These are phyloP conservation scores for Hanseniaspora valbyensis DNA, from an alignment of 805 yeast species.

Conservation along the genomic window DNA sequence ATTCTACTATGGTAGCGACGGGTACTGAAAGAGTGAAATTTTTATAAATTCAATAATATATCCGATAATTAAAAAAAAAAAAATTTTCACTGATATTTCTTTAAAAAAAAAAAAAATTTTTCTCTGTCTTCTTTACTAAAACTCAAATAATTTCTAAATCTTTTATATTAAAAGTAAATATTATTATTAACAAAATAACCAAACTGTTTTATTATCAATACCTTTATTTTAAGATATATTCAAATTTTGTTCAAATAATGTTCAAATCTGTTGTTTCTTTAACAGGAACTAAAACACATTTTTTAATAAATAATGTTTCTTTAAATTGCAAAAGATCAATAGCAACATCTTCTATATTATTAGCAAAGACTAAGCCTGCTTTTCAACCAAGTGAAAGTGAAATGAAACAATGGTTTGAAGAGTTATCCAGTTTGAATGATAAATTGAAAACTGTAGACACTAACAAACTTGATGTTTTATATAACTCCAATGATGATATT, in stretches of 20 bases:
- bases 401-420: conserved; percentile 34
- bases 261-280: background rate
- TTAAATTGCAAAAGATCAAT: conserved; percentile 7
- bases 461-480: conserved; percentile 28
- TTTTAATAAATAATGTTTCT: background rate
- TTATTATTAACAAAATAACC: too few species aligned
- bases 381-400: conserved; percentile 26
- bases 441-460: conserved; percentile 35
- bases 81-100: too few species aligned
- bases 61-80: too few species aligned
- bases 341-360: background rate
- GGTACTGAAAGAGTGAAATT: too few species aligned
- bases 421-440: conserved; percentile 31
- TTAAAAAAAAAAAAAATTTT: too few species aligned
- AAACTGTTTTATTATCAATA: too few species aligned
- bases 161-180: too few species aligned
- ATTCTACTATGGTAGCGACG: too few species aligned
- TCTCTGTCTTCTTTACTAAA: too few species aligned
- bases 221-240: too few species aligned
- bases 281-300: background rate
- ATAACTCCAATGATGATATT: conserved; percentile 20
- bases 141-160: too few species aligned
- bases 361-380: conserved; percentile 15
- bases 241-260: background rate
- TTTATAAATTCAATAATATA: too few species aligned